Base-by-base conservation (phyloP, 352 stramenopile genomes). In the Pythium rishiriense region DNA sequence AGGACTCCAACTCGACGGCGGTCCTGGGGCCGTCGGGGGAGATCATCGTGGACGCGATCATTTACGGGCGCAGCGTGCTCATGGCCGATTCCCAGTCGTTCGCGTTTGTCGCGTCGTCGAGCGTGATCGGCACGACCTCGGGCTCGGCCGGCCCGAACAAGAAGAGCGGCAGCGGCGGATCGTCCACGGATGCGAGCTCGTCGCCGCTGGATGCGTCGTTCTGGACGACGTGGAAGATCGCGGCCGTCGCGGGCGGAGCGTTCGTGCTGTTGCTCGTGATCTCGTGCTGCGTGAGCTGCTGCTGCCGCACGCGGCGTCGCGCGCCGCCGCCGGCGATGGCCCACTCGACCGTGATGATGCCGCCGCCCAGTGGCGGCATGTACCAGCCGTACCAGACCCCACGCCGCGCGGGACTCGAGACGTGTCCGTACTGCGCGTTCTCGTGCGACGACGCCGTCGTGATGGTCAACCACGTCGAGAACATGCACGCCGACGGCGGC, bases 81-180 rank as follows among this genome's bases (percentile, higher is more conserved):
- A 53, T 78, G 5, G 73, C 78, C 2, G 75, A 86, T 33, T 60
- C 69, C 2, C 85, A 94, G 62, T 65, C 73, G 33, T 94, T 93
- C 47, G 78, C 85, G 10, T 91, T 94, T 31, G 85, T 94, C 4
- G 85, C 85, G 33, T 93, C 85, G 7, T 90, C 82, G n/a, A 90
- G 76, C 47, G 74, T 77, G 19, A 92, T 92, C 22, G 83, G 81
- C 22, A 85, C 79, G 8, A 78, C 75, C 10, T 79, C 69, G 17
- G 73, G 57, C 10, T 74, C 64, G 9, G 59, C 70, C 24, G 62
- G 35, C 1, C 25, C 29, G 3, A 42, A 51, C 21, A 46, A 37
- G 22, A 24, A 28, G 0, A 41, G 41, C 12, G 28, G 47, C 26
- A 29, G 46, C 49, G 41, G 37, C 48, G n/a, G 31, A 12, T 39